Conservation (phyloP, 75 land plant species). For the Pseudotsuga menziesii region DNA sequence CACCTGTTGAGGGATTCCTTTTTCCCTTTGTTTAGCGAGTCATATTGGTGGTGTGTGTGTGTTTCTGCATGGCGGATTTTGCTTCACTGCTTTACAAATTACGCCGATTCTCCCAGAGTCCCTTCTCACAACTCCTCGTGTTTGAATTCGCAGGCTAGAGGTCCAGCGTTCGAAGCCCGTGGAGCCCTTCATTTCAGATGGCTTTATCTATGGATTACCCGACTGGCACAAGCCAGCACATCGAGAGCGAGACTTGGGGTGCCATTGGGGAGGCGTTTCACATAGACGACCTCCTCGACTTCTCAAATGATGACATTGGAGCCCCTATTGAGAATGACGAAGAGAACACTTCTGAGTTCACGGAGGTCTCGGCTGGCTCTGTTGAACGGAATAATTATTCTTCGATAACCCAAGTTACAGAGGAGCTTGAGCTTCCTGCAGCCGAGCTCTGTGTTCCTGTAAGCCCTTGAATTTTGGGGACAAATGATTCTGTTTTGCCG, state of each 20-base stretch:
- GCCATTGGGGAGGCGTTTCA: conserved; percentile 14
- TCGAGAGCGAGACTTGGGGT: background rate
- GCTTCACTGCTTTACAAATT: background rate
- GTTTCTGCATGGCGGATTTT: background rate
- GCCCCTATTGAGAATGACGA: conserved; percentile 24
- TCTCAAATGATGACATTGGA: conserved; percentile 37
- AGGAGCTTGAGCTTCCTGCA: conserved; percentile 1
- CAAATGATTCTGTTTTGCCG: background rate
- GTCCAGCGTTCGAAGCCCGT: background rate
- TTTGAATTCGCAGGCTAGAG: background rate
- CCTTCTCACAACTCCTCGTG: background rate
- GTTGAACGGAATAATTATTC: background rate
- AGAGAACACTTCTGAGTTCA: background rate
- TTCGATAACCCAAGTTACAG: background rate
- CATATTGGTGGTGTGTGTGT: background rate
- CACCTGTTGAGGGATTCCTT: conserved; percentile 7
- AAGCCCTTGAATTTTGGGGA: background rate
- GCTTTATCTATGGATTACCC: background rate
- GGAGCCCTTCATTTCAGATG: background rate
- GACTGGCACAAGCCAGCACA: too few species aligned
- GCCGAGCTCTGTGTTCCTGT: conserved; percentile 35
- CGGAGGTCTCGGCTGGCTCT: background rate
- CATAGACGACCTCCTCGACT: conserved; percentile 41
- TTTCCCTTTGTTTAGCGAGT: background rate
- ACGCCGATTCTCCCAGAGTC: background rate